Evolutionary conservation across 1,284 basidiomycete genomes (phyloP).

Genomic region (Malassezia japonica): DNA sequence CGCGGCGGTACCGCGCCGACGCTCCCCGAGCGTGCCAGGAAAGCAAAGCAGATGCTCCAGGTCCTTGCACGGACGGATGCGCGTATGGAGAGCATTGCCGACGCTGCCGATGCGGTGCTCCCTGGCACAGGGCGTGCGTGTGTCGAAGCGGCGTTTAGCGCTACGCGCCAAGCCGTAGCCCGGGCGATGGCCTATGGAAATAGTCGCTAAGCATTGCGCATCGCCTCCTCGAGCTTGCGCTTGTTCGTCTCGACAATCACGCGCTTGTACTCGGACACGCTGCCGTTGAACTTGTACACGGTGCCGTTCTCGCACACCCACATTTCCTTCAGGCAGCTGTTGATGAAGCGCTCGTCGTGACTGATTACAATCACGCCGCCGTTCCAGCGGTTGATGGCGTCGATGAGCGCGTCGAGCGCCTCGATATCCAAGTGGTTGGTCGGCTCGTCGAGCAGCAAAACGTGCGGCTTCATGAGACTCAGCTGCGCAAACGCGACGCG

Average conservation of each 20-base stretch:
- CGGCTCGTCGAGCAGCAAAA: constrained; percentile 95
- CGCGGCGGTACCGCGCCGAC: neutral
- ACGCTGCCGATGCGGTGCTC: constrained; percentile 3
- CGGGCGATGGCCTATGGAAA: constrained; percentile 4
- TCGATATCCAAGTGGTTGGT: constrained; percentile 87
- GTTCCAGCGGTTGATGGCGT: constrained; percentile 77
- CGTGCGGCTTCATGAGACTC: constrained; percentile 78
- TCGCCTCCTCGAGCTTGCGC: constrained; percentile 14
- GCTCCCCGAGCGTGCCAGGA: neutral
- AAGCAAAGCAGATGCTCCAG: constrained; percentile 3
- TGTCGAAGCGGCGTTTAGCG: constrained; percentile 10
- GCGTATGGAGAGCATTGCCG: constrained; percentile 2
- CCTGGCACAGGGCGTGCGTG: constrained; percentile 3
- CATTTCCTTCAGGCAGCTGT: constrained; percentile 36
- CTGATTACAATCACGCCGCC: constrained; percentile 60
- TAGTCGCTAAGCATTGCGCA: neutral
- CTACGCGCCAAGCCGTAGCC: constrained; percentile 5
- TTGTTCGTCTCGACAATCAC: constrained; percentile 45
- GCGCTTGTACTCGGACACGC: constrained; percentile 85
- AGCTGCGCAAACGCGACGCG: constrained; percentile 91
- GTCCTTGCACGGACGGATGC: neutral
- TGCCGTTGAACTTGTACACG: constrained; percentile 74
- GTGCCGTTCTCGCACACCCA: constrained; percentile 73
- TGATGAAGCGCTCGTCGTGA: constrained; percentile 43
- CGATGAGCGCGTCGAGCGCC: constrained; percentile 89